Percentiles rank a stretch among this genome's conserved stretches.
phyloP scores from a whole-genome alignment of 2,329 filamentous ascomycete species.

The Emergomyces pasteurianus region DNA sequence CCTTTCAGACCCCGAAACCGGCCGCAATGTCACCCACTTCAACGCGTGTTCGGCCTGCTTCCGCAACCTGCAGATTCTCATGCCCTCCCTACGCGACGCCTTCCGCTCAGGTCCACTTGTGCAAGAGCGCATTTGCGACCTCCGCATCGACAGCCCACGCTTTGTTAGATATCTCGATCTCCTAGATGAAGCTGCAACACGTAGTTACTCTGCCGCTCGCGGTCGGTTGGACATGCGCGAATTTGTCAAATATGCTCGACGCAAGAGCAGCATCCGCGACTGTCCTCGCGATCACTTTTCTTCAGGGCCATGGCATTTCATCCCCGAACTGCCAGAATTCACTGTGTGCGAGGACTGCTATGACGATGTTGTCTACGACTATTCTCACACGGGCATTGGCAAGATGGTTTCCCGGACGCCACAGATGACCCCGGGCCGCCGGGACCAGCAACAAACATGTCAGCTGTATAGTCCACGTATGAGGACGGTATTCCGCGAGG shows the following conservation, averaged over 20 bases:
- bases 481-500: conserved; percentile 58
- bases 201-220: conserved; percentile 19
- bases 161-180: conserved; percentile 47
- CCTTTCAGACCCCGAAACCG: conserved; percentile 55
- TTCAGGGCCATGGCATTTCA: conserved; percentile 63
- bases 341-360: conserved; percentile 84
- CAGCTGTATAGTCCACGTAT: conserved; percentile 74
- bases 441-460: conserved; percentile 42
- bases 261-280: conserved; percentile 46
- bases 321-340: conserved; percentile 62
- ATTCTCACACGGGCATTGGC: conserved; percentile 32
- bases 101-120: conserved; percentile 43
- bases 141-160: conserved; percentile 50
- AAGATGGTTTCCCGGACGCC: conserved; percentile 51
- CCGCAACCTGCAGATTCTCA: conserved; percentile 56
- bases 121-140: conserved; percentile 50
- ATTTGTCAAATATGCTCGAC: conserved; percentile 53
- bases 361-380: conserved; percentile 63
- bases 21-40: conserved; percentile 56
- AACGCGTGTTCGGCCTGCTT: conserved; percentile 64
- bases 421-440: conserved; percentile 42
- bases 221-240: conserved; percentile 42
- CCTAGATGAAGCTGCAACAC: conserved; percentile 42
- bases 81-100: conserved; percentile 58
- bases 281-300: conserved; percentile 55